A percentile compares a stretch with the other conserved stretches of the same genome.
These are phyloP conservation scores for Colletotrichum spinosum DNA, from an alignment of 2,329 filamentous ascomycete genomes.

Conservation along the genomic window DNA sequence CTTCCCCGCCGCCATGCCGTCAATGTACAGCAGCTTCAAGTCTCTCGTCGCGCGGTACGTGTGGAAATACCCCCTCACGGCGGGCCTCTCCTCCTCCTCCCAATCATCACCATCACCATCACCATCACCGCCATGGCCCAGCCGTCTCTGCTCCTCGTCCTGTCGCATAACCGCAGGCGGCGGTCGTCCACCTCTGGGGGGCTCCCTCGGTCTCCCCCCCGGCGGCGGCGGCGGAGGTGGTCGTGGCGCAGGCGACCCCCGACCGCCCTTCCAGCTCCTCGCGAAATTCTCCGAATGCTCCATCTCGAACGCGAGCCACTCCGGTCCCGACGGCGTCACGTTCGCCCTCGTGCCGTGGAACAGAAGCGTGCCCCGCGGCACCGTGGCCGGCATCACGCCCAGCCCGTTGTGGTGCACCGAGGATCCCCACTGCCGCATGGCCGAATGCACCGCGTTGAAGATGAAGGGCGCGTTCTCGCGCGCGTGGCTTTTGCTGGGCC, in stretches of 20 bases:
- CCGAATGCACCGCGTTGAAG: constrained; percentile 79
- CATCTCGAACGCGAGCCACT: constrained; percentile 83
- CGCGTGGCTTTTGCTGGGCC: constrained; percentile 52
- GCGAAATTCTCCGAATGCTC: constrained; percentile 79
- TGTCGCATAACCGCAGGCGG: neutral
- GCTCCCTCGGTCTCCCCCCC: constrained; percentile 5
- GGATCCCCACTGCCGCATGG: constrained; percentile 80
- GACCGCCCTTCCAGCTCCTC: constrained; percentile 35
- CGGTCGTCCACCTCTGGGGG: neutral
- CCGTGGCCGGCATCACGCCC: constrained; percentile 73
- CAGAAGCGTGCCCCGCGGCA: constrained; percentile 73
- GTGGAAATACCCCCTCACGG: constrained; percentile 70
- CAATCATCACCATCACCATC: constrained; percentile 19
- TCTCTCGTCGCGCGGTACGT: constrained; percentile 70
- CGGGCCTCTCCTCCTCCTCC: constrained; percentile 4
- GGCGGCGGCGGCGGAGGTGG: constrained; percentile 13
- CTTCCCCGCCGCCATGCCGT: constrained; percentile 78
- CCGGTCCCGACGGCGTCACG: constrained; percentile 62
- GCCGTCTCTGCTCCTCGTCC: neutral
- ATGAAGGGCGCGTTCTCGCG: constrained; percentile 70
- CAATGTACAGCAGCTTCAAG: constrained; percentile 74
- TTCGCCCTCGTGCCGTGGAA: constrained; percentile 71
- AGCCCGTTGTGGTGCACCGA: constrained; percentile 81
- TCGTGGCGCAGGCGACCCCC: neutral
- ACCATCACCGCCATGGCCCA: constrained; percentile 13